Base-by-base conservation (phyloP, 805 yeast genomes). In the Candida insectorum region DNA sequence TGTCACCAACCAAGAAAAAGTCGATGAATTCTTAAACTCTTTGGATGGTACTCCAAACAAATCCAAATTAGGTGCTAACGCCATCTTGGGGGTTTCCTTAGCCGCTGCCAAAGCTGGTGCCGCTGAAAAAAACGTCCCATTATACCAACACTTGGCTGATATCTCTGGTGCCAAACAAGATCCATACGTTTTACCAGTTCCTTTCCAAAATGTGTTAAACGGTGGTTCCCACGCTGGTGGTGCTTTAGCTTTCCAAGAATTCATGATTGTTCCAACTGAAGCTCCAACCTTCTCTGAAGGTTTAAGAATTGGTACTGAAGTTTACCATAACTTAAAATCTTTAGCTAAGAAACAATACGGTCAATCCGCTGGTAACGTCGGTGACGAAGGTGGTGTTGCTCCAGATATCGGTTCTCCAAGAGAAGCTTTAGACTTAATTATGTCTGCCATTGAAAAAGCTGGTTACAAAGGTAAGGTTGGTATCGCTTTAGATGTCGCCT, bases 141-240 rank as follows among this genome's bases (percentile, higher is more conserved):
- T 93, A 63, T 93, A 89, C 83, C 71, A 78, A 62, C 96, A 91
- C 75, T 71, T 93, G 64, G 77, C 94, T 51, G 85, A 81, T 55
- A 62, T 93, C 48, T 62, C 96, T 48, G 80, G 77, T 41, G 54
- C 78, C 47, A 71, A 94, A 57, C 75, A 77, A 68, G 68, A 72
- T 58, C 91, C 95, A 68, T 93, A 68, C 68, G 97, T 93, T 41
- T 75, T 91, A 65, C 98, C 98, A 67, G 97, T 93, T 69, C 98
- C 98, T 51, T 84, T 93, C 95, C 93, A 86, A 75, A 91, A 91
- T 75, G 98, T 91, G 49, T 77, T 91, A 69, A 91, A 91, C 82
- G 98, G 98, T 78, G 98, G 98, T 71, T 84, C 95, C 60, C 98
- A 91, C 75, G 98, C 98, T 60, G 98, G 98, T 76, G 98, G 98